Base-by-base conservation (phyloP, 345 rosid genomes). In the Pugionium cornutum region DNA sequence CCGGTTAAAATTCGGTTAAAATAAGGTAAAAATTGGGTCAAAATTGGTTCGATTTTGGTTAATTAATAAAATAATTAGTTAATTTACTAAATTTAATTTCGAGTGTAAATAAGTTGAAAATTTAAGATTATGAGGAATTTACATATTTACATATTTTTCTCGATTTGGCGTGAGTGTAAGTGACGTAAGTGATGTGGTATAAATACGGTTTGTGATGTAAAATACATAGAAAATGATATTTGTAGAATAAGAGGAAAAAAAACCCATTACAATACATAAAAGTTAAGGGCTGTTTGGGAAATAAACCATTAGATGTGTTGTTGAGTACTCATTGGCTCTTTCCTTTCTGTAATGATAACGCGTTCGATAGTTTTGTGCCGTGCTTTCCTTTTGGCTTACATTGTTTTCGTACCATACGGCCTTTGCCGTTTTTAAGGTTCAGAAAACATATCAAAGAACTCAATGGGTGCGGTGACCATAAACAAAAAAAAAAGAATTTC, bases 351-450 rank as follows among this genome's bases (percentile, higher is more conserved):
- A 28, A n/a, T 53, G 3, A 35, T 46, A 62, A 44, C 56, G 53
- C 25, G 50, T 70, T 62, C 56, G 68, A 54, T 62, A 30, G 49
- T 43, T 69, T 44, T 30, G 42, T 46, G 52, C 53, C 51, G 18
- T 18, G 18, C 18, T 18, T 43, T 47, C 42, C 18, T 10, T 35
- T 54, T 62, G 31, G 33, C 50, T 55, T 46, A 63, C 58, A 61
- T 70, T 26, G 58, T 55, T 47, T 64, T 70, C 70, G 75, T 71
- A 71, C 69, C 53, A 70, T 71, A 71, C 75, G 64, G 75, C 7
- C 42, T 37, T 62, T 50, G 18, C 6, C 9, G 18, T 43, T 70
- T 70, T 62, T 70, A 47, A 63, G 50, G 63, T 70, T 70, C 45
- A 37, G 29, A 46, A 44, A 46, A 9, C 30, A 61, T 9, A 62